Conservation (phyloP, 805 yeast species). For the Starmerella davenportii region DNA sequence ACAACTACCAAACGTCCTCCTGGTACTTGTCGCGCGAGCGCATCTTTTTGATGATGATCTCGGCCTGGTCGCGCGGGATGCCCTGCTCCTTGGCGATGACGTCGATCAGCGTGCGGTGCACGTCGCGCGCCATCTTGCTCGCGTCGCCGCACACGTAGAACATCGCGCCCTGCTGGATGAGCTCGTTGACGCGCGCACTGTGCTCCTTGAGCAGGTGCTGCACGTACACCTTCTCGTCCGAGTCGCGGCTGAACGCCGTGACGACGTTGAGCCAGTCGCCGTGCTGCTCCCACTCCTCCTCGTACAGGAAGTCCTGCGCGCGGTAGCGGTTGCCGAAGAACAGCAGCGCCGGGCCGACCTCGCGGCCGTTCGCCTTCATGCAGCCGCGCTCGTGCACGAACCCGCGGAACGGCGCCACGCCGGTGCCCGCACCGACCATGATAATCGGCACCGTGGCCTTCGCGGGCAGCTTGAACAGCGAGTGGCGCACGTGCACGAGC, state of each 20-base stretch:
- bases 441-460: constrained; percentile 70
- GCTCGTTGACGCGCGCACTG: constrained; percentile 33
- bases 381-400: constrained; percentile 74
- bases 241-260: constrained; percentile 77
- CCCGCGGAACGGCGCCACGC: constrained; percentile 96
- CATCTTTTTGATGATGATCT: constrained; percentile 56
- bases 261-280: constrained; percentile 31
- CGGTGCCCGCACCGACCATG: constrained; percentile 96
- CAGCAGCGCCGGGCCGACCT: constrained; percentile 53
- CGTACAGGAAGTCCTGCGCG: constrained; percentile 66
- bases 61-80: constrained; percentile 49
- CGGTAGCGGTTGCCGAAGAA: constrained; percentile 78
- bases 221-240: constrained; percentile 49
- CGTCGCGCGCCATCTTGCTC: constrained; percentile 86
- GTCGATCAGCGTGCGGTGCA: constrained; percentile 46
- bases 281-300: constrained; percentile 76
- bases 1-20: constrained; percentile 97
- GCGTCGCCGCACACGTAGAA: constrained; percentile 97
- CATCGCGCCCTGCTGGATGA: constrained; percentile 54
- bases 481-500: constrained; percentile 86
- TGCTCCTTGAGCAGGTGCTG: constrained; percentile 50
- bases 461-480: constrained; percentile 83
- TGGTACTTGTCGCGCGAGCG: constrained; percentile 78
- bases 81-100: constrained; percentile 47
- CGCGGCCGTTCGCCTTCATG: constrained; percentile 31